Evolutionary conservation across 1,284 basidiomycete genomes (phyloP).

Genomic region (Moniliella sp.): DNA sequence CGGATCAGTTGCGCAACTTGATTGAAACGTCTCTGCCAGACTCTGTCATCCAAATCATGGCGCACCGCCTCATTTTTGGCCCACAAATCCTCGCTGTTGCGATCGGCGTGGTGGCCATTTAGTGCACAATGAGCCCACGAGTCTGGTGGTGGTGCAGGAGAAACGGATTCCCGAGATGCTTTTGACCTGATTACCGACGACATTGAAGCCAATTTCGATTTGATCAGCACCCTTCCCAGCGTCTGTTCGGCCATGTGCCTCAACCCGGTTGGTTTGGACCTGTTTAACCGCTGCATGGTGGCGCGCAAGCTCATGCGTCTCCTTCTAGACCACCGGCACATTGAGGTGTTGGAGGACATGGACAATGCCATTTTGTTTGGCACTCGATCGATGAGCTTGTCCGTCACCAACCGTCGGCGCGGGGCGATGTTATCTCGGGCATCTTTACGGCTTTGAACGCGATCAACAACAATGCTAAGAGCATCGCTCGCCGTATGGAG

Average conservation of each 20-base stretch:
- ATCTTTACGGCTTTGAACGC: background rate
- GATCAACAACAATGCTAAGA: too few relatives aligned
- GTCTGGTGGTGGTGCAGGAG: slow-evolving; percentile 75
- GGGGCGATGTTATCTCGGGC: slow-evolving; percentile 50
- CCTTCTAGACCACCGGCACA: slow-evolving; percentile 63
- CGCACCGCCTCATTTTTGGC: slow-evolving; percentile 61
- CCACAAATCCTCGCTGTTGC: slow-evolving; percentile 54
- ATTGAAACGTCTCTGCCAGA: slow-evolving; percentile 72
- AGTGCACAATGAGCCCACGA: slow-evolving; percentile 95
- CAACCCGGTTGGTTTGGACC: slow-evolving; percentile 67
- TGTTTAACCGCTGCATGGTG: slow-evolving; percentile 50
- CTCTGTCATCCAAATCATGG: slow-evolving; percentile 70
- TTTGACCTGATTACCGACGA: slow-evolving; percentile 57
- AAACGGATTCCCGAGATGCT: slow-evolving; percentile 69
- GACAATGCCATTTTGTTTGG: slow-evolving; percentile 77
- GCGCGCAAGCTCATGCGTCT: slow-evolving; percentile 64
- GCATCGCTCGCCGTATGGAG: too few relatives aligned
- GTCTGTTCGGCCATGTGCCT: slow-evolving; percentile 91
- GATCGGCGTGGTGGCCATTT: slow-evolving; percentile 91
- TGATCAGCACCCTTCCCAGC: slow-evolving; percentile 74
- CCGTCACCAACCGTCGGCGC: slow-evolving; percentile 77
- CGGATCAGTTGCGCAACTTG: slow-evolving; percentile 72
- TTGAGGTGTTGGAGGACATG: slow-evolving; percentile 71
- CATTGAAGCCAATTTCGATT: slow-evolving; percentile 48
- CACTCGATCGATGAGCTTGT: slow-evolving; percentile 77